Conservation (phyloP, 176 grass and related monocot species). For the Microstegium vimineum region DNA sequence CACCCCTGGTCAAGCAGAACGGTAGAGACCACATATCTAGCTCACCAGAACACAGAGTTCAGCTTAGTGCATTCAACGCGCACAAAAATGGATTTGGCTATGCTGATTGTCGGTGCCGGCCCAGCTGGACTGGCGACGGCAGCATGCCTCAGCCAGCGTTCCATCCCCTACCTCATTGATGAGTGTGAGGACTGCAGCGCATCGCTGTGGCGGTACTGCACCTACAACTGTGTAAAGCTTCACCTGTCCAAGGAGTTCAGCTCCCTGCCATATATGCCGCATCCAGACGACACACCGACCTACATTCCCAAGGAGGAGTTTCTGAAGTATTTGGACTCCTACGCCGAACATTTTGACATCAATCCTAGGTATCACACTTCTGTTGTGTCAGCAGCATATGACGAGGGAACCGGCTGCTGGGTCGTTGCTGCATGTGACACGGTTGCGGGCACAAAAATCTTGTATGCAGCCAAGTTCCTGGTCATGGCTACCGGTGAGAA, state of each 20-base stretch:
- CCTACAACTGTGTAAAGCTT: constrained; percentile 27
- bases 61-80: neutral
- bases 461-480: neutral
- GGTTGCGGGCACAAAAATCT: too few species aligned
- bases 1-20: neutral
- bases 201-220: constrained; percentile 26
- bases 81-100: neutral
- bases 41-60: neutral
- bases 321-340: constrained; percentile 14
- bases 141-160: neutral
- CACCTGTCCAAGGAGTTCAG: constrained; percentile 45
- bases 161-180: neutral
- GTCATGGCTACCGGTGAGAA: neutral
- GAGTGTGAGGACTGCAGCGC: constrained; percentile 26
- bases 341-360: neutral
- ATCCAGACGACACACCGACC: neutral
- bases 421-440: neutral
- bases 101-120: constrained; percentile 26
- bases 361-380: neutral
- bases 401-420: neutral
- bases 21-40: neutral
- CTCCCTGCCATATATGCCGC: constrained; percentile 15
- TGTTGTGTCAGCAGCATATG: constrained; percentile 4
- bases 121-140: constrained; percentile 24
- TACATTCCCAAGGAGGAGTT: constrained; percentile 24